Evolutionary conservation across 352 stramenopile species (phyloP).

Genomic region (Nothophytophthora sp.): DNA sequence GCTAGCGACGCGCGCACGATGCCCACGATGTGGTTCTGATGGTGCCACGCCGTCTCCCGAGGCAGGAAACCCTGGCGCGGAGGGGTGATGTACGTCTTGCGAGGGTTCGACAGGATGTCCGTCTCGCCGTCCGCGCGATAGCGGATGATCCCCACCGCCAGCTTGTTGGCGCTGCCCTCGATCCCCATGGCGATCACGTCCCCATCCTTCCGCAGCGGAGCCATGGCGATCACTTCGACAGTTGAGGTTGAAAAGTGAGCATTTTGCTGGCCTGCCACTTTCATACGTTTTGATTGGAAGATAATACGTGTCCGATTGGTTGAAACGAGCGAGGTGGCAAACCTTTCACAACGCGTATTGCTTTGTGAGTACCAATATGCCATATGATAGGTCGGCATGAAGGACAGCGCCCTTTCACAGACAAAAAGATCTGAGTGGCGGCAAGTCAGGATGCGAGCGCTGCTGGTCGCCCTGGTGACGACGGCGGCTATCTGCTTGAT

Average conservation of each 20-base stretch:
- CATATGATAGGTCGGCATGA: neutral
- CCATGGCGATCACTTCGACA: neutral
- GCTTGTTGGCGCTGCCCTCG: constrained; percentile 99
- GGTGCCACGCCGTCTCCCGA: constrained; percentile 98
- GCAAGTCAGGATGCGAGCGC: constrained; percentile 5
- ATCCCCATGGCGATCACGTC: constrained; percentile 96
- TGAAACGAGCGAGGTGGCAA: constrained; percentile 6
- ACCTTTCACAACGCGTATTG: neutral
- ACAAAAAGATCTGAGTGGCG: neutral
- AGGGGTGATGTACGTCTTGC: constrained; percentile 99
- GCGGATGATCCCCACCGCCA: constrained; percentile 89
- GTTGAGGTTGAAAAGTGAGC: neutral
- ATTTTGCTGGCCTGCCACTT: neutral
- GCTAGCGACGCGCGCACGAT: constrained; percentile 94
- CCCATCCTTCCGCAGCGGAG: constrained; percentile 58
- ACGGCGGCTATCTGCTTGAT: constrained; percentile 7
- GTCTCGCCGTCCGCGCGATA: constrained; percentile 75
- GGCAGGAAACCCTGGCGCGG: constrained; percentile 98
- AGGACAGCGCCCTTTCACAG: constrained; percentile 28
- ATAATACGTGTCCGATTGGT: constrained; percentile 26
- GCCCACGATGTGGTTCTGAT: constrained; percentile 97
- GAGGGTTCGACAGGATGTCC: constrained; percentile 97
- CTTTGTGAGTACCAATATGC: neutral
- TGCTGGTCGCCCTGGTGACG: constrained; percentile 1
- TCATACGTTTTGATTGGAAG: constrained; percentile 8